These are phyloP conservation scores for Penicillium paradoxum DNA, from an alignment of 495 filamentous ascomycete genomes.

Conservation along the genomic window DNA sequence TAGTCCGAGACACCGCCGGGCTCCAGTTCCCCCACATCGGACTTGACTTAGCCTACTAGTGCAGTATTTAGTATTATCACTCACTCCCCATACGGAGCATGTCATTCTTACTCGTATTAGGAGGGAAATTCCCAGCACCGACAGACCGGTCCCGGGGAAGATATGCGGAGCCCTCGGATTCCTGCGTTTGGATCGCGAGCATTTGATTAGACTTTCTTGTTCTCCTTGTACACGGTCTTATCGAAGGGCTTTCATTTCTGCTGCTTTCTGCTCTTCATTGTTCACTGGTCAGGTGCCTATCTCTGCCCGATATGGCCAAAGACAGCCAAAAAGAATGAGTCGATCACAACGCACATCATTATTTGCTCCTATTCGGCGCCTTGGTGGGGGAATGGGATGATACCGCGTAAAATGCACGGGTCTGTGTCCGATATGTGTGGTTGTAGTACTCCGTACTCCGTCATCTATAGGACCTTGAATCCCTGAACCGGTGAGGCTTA, in stretches of 20 bases:
- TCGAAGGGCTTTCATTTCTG: neutral
- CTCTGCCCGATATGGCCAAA: slow-evolving; percentile 14
- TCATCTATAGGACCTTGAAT: slow-evolving; percentile 3
- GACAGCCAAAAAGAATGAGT: slow-evolving; percentile 13
- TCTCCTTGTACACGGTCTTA: neutral
- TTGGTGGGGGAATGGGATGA: neutral
- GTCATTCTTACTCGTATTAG: slow-evolving; percentile 13
- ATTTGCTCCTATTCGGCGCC: slow-evolving; percentile 21
- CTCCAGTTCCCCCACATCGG: slow-evolving; percentile 26
- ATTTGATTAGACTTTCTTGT: slow-evolving; percentile 9
- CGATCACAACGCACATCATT: slow-evolving; percentile 25
- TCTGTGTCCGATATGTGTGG: slow-evolving; percentile 1
- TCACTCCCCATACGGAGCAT: neutral
- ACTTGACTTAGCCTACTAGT: slow-evolving; percentile 12
- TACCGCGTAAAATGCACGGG: slow-evolving; percentile 8
- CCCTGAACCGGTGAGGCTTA: slow-evolving; percentile 19
- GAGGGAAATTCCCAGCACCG: slow-evolving; percentile 16
- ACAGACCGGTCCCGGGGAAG: slow-evolving; percentile 30
- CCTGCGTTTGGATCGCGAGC: slow-evolving; percentile 23
- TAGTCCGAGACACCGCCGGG: slow-evolving; percentile 18
- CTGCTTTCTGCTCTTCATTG: neutral
- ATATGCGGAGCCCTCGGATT: slow-evolving; percentile 30
- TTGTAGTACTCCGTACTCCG: slow-evolving; percentile 15
- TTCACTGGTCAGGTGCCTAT: slow-evolving; percentile 15
- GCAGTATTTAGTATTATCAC: slow-evolving; percentile 1